These are phyloP conservation scores for Fusarium sacchari DNA, from an alignment of 2,329 filamentous ascomycete species.

Conservation along the genomic window DNA sequence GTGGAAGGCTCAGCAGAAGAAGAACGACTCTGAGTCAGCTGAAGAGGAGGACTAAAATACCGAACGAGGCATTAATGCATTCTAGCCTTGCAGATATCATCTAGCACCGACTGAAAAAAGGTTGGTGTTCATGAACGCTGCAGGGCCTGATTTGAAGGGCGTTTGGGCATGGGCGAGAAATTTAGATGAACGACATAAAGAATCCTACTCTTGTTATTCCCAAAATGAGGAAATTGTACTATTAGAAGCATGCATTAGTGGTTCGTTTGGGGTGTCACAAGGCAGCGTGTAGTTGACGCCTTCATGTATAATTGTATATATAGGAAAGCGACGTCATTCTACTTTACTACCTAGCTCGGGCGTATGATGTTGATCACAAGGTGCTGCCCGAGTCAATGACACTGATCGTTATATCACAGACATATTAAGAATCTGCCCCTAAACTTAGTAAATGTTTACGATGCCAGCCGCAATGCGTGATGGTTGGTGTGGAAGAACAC, in stretches of 20 bases:
- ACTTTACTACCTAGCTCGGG: not conserved
- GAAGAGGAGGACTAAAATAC: constrained; percentile 49
- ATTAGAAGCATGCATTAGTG: constrained; percentile 43
- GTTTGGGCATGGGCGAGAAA: constrained; percentile 43
- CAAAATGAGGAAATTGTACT: constrained; percentile 42
- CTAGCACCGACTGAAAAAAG: not conserved
- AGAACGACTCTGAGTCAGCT: constrained; percentile 50
- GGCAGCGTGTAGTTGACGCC: constrained; percentile 30
- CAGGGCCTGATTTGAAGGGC: constrained; percentile 39
- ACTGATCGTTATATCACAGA: not conserved
- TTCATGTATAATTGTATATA: constrained; percentile 43
- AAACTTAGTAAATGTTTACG: not conserved
- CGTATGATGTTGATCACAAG: not conserved
- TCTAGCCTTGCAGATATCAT: constrained; percentile 1
- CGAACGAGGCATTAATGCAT: constrained; percentile 1
- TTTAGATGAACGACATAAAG: constrained; percentile 46
- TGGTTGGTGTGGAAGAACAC: not conserved
- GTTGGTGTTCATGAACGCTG: not conserved
- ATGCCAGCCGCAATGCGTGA: not conserved
- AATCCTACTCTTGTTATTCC: constrained; percentile 45
- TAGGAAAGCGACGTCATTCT: constrained; percentile 38
- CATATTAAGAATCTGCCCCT: not conserved
- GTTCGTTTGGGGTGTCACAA: constrained; percentile 26
- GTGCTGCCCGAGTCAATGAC: not conserved
- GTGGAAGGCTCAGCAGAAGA: constrained; percentile 60